A percentile compares a stretch with the other conserved stretches of the same genome.
Evolutionary conservation across 176 grass and related monocot genomes (phyloP).

Genomic region (Zea mays): DNA sequence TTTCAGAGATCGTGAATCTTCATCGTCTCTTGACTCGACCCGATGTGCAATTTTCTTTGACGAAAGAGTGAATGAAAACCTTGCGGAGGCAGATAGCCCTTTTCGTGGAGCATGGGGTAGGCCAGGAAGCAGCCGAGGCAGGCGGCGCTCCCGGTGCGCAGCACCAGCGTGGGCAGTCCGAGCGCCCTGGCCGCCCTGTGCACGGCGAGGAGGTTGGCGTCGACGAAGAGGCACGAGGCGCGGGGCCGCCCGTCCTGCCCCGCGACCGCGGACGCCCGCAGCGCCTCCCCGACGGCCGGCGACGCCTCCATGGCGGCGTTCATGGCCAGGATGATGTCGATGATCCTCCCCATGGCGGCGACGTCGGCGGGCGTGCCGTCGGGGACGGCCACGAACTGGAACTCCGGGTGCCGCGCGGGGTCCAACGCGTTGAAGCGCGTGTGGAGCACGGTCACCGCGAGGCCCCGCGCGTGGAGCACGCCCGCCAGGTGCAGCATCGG

Average conservation of each 20-base stretch:
- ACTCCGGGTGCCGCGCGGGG: neutral
- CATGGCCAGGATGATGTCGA: slow-evolving; percentile 21
- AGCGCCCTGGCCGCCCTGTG: neutral
- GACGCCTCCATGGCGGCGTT: neutral
- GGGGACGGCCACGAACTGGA: slow-evolving; percentile 7
- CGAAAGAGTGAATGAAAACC: too few relatives aligned
- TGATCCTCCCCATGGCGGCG: neutral
- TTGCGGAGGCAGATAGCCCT: neutral
- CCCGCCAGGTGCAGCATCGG: slow-evolving; percentile 42
- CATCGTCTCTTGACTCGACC: too few relatives aligned
- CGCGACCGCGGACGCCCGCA: neutral
- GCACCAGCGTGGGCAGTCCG: slow-evolving; percentile 28
- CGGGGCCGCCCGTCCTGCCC: neutral
- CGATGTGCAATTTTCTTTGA: too few relatives aligned
- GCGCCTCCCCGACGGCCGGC: neutral
- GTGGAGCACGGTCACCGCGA: slow-evolving; percentile 48
- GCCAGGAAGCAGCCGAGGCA: slow-evolving; percentile 8
- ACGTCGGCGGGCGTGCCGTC: neutral
- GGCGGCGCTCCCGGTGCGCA: slow-evolving; percentile 38
- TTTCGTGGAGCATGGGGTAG: slow-evolving; percentile 14
- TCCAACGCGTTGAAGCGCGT: slow-evolving; percentile 29
- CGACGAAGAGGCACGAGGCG: slow-evolving; percentile 26
- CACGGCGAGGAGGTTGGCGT: slow-evolving; percentile 29
- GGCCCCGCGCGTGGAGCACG: slow-evolving; percentile 24
- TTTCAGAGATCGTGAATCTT: too few relatives aligned